Evolutionary conservation across 306 rosid genomes (phyloP).

Genomic region (Oxytropis ochrocephala): DNA sequence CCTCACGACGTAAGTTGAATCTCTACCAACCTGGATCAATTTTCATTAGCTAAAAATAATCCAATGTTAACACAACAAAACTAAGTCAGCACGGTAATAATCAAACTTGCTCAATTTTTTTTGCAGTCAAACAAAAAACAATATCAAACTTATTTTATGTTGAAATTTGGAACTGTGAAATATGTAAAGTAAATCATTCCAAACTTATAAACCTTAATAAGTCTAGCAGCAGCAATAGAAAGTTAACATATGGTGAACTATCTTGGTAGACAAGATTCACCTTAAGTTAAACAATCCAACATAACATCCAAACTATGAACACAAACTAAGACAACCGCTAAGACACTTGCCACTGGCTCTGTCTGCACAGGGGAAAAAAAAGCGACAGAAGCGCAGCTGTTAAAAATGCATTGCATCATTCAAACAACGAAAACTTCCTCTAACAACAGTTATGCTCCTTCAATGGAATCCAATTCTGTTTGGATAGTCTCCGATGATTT

Average conservation of each 20-base stretch:
- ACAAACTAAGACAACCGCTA: not conserved
- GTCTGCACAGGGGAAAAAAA: not conserved
- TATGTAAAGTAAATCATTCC: not conserved
- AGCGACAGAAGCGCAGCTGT: too few relatives aligned
- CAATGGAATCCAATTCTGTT: not conserved
- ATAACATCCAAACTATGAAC: not conserved
- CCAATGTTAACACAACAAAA: too few relatives aligned
- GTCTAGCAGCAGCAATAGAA: not conserved
- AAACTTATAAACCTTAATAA: not conserved
- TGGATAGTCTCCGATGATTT: not conserved
- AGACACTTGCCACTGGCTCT: too few relatives aligned
- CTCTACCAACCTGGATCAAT: too few relatives aligned
- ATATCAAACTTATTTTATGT: not conserved
- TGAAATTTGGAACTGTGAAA: not conserved
- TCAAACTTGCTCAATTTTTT: too few relatives aligned
- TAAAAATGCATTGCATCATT: constrained; percentile 2
- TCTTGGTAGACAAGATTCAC: not conserved
- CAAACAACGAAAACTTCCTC: not conserved
- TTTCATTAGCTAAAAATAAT: too few relatives aligned
- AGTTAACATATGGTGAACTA: not conserved
- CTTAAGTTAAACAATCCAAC: not conserved
- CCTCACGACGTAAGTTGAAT: too few relatives aligned
- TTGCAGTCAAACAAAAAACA: too few relatives aligned
- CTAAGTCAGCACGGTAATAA: too few relatives aligned
- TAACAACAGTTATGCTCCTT: not conserved